Base-by-base conservation (phyloP, 441 rosid genomes). In the Adansonia gregorii region DNA sequence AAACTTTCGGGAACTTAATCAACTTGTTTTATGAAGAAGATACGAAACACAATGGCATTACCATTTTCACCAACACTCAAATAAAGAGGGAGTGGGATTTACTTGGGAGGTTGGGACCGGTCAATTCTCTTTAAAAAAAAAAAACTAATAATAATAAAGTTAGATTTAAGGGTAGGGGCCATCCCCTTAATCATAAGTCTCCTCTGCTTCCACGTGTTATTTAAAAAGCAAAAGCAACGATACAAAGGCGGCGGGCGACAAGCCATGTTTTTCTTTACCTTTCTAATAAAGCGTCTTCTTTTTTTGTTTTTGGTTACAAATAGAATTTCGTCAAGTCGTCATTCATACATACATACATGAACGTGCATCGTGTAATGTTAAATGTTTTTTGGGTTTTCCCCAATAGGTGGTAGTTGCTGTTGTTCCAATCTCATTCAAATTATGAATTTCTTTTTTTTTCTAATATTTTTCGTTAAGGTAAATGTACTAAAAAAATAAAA, bases 151-250 rank as follows among this genome's bases (percentile, higher is more conserved):
- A 35, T 35, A 35, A 35, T 35, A 35, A 35, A 35, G 39, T 35
- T 35, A 35, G 39, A 6, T 41, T 35, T 52, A 31, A 7, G 20
- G 67, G 6, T 22, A 17, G 17, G 67, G 71, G 45, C 77, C 70
- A 51, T 56, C 4, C 73, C 8, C 27, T 41, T 27, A 72, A 78
- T 67, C 79, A 55, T 58, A 45, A 31, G 52, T 70, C 12, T 46
- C 35, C 71, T 49, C 17, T 11, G 17, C 70, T 6, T 54, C 73
- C 87, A 81, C 83, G 76, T 79, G 81, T 67, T 58, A 12, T 54
- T 49, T 6, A 1, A 27, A 77, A 49, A 72, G 15, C 6, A 60
- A 45, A 61, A n/a, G 49, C 80, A 27, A 8, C 0, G 39, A 3
- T 35, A 39, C 66, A 51, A 67, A 3, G 63, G 27, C 10, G 24